Evolutionary conservation across 1,284 basidiomycete genomes (phyloP), one percentile per base, ranked within the genome.

Genomic region (Ustanciosporium gigantosporum): DNA sequence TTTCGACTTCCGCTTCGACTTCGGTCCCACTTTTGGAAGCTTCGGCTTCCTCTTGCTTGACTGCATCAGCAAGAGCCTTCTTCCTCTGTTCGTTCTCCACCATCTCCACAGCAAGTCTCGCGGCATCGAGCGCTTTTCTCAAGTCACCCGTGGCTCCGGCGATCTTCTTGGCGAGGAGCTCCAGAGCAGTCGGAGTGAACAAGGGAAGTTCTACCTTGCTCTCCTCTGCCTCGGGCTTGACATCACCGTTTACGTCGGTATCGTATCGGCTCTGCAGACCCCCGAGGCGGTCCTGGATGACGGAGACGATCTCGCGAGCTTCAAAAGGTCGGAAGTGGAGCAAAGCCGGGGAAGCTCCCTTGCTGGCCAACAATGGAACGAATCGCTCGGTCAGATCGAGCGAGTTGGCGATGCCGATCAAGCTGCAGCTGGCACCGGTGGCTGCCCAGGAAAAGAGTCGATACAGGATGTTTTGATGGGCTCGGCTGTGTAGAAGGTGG

Each of bases 321-420:
- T 64, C 66, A 45, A 80, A 79, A 3, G 80, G 78, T 34, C 71
- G 64, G 61, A 80, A 80, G 46, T 79, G 78, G 19, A 81, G 66
- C 34, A 79, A 46, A 20, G 72, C 66, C 1, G 79, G 79, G 39
- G 71, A 64, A 25, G 69, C 64, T 37, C 68, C 60, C 42, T 64
- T 66, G 55, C 70, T 67, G 15, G 62, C 49, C 35, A 73, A 46
- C 35, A 77, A 55, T 21, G 75, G 68, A 20, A 78, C 61, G 46
- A 78, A 66, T 25, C 68, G 61, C 38, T 70, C 73, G 17, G 70
- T 73, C 21, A 78, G 53, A 40, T 74, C 67, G 51, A 79, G 61
- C 58, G 74, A 68, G 66, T 76, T 71, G 46, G 68, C 64, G n/a
- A 73, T 69, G 17, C 67, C 67, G 24, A 67, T 50, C 25, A 69